Conservation (phyloP, 768 basidiomycete genomes). For the Naganishia friedmannii region DNA sequence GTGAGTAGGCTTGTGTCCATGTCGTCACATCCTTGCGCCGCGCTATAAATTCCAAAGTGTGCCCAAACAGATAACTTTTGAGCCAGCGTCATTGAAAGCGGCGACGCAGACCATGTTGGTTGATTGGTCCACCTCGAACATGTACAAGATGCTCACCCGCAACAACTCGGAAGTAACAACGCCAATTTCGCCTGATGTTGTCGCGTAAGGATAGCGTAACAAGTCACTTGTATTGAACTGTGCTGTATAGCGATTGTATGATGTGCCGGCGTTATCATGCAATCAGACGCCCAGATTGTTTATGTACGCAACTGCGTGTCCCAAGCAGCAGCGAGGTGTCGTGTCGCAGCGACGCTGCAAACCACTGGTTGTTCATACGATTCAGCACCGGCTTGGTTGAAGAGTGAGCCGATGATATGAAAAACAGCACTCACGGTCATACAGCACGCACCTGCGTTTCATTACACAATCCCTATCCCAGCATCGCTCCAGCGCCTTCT, state of each 20-base stretch:
- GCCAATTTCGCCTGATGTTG: not conserved
- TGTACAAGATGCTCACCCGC: constrained; percentile 3
- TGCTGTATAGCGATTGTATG: no score
- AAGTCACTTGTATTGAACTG: no score
- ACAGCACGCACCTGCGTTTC: not conserved
- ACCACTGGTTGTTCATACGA: no score
- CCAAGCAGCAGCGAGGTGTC: no score
- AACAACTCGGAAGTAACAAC: not conserved
- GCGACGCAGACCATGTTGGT: constrained; percentile 15
- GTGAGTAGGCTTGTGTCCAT: not conserved
- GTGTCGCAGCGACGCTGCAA: no score
- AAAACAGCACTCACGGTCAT: not conserved
- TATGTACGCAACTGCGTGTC: no score
- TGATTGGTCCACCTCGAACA: constrained; percentile 16
- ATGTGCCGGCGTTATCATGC: no score
- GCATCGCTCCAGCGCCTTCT: not conserved
- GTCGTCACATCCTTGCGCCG: not conserved
- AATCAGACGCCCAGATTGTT: no score
- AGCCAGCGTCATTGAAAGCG: not conserved
- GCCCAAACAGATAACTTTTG: not conserved
- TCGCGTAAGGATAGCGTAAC: no score
- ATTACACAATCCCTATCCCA: not conserved
- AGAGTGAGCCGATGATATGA: not conserved
- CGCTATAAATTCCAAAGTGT: no score
- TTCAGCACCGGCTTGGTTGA: no score